Evolutionary conservation across 192 early-diverging fungal species (phyloP).

Genomic region (Jimgerdemannia flammicorona): DNA sequence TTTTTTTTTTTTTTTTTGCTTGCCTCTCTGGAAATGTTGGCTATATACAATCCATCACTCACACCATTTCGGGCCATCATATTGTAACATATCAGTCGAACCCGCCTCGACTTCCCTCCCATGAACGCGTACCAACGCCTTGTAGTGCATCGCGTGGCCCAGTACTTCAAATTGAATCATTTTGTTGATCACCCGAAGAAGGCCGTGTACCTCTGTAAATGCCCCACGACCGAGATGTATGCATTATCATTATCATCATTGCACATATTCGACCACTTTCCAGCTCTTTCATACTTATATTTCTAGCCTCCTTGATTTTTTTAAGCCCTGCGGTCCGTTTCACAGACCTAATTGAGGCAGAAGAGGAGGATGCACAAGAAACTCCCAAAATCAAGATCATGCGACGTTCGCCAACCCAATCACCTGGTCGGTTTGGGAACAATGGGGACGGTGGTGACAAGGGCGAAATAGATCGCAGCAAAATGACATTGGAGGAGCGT

Average conservation of each 20-base stretch:
- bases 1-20: neutral
- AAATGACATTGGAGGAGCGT: conserved; percentile 59
- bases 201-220: conserved; percentile 55
- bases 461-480: conserved; percentile 34
- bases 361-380: conserved; percentile 35
- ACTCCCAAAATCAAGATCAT: conserved; percentile 42
- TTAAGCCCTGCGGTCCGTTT: conserved; percentile 39
- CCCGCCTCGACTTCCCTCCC: conserved; percentile 53
- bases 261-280: too few species aligned
- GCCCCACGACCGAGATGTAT: conserved; percentile 52
- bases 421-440: neutral
- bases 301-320: neutral
- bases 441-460: conserved; percentile 12
- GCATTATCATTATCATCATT: neutral
- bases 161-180: conserved; percentile 63
- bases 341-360: conserved; percentile 40
- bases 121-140: conserved; percentile 77
- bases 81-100: conserved; percentile 28
- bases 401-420: conserved; percentile 26
- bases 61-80: neutral
- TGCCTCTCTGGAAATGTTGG: neutral
- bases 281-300: neutral
- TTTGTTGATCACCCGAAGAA: conserved; percentile 49
- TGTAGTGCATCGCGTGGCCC: conserved; percentile 67
- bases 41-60: too few species aligned